Percentiles rank a stretch among this genome's conserved stretches.
Conservation (phyloP, 1,284 basidiomycete species). For the Apiotrichum porosum region DNA sequence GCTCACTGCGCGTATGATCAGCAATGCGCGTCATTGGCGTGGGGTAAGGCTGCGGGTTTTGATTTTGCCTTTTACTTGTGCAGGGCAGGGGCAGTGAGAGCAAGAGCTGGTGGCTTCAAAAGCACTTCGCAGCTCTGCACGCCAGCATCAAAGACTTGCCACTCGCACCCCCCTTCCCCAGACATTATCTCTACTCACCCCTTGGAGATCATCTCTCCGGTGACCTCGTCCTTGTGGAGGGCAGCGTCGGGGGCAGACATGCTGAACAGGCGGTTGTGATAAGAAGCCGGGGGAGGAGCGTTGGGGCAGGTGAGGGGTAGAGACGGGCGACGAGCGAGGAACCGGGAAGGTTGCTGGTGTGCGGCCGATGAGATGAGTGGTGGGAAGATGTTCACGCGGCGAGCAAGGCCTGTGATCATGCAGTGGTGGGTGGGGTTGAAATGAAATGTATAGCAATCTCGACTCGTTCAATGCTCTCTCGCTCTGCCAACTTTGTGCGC, state of each 20-base stretch:
- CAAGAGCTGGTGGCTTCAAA: no score
- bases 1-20: slow-evolving; percentile 60
- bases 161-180: no score
- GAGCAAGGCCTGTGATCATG: slow-evolving; percentile 16
- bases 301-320: neutral
- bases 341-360: no score
- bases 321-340: neutral
- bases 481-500: no score
- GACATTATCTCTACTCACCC: slow-evolving; percentile 64
- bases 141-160: no score
- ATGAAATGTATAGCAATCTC: neutral
- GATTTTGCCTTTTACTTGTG: no score
- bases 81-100: neutral
- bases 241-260: slow-evolving; percentile 46
- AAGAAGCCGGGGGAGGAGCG: neutral
- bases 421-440: slow-evolving; percentile 2
- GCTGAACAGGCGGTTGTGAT: slow-evolving; percentile 22
- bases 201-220: slow-evolving; percentile 94
- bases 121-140: no score
- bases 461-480: no score
- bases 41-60: neutral
- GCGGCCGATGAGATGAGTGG: neutral
- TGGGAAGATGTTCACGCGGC: neutral
- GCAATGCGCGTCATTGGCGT: neutral
- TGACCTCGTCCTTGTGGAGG: slow-evolving; percentile 65